Conservation (phyloP, 225 moss, liverwort and hornwort genomes). For the Asterella californica region DNA sequence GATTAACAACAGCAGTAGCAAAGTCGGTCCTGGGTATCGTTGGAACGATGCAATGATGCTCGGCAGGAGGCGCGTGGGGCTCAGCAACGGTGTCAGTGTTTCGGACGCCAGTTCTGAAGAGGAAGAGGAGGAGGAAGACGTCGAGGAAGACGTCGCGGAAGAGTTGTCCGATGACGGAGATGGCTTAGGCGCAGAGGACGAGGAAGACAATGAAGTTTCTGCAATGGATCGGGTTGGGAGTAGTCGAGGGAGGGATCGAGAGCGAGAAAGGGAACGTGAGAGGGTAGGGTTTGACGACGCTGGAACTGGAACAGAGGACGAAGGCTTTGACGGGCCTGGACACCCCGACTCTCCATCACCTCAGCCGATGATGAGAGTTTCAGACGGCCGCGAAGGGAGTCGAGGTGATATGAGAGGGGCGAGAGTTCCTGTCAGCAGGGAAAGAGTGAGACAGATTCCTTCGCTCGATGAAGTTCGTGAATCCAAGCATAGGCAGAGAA, state of each 20-base stretch:
- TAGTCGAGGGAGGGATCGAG: constrained; percentile 18
- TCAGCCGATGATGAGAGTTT: constrained; percentile 10
- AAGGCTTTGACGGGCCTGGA: constrained; percentile 21
- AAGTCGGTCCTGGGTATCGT: constrained; percentile 27
- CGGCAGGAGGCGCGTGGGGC: constrained; percentile 39
- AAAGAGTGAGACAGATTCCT: constrained; percentile 7
- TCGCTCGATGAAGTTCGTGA: constrained; percentile 10
- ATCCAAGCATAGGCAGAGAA: constrained; percentile 17
- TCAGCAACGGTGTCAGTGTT: constrained; percentile 34
- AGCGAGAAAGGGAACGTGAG: constrained; percentile 20
- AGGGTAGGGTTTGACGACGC: constrained; percentile 25
- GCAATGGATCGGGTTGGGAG: constrained; percentile 26
- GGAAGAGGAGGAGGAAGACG: constrained; percentile 28
- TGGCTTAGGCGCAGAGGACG: constrained; percentile 21
- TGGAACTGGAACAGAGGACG: constrained; percentile 27
- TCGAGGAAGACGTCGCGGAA: constrained; percentile 16
- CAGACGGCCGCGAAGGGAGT: background rate
- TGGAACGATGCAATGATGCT: constrained; percentile 44
- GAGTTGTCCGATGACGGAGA: constrained; percentile 18
- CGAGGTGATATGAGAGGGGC: constrained; percentile 9
- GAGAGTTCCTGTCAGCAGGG: constrained; percentile 5
- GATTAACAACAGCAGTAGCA: constrained; percentile 26
- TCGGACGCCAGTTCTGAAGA: constrained; percentile 30
- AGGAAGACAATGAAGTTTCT: constrained; percentile 14
- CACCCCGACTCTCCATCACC: constrained; percentile 28